These are phyloP conservation scores for Spencermartinsiella europaea DNA, from an alignment of 805 yeast genomes.

Conservation along the genomic window DNA sequence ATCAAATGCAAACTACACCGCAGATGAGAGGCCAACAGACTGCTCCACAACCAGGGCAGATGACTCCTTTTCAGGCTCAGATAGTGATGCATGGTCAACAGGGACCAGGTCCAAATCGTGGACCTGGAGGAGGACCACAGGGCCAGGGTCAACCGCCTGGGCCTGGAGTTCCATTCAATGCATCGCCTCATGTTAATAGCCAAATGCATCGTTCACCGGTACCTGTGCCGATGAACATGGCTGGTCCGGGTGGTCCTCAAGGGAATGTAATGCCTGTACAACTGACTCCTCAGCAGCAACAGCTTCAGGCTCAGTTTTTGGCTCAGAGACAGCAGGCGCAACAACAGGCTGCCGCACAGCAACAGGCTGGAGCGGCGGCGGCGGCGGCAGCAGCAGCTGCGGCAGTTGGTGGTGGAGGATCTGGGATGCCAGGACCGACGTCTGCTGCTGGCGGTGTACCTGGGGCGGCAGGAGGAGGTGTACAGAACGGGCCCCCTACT, in stretches of 20 bases:
- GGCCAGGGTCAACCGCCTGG: constrained; percentile 7
- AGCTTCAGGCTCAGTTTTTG: constrained; percentile 8
- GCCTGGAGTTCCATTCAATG: background rate
- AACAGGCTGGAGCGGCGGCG: constrained; percentile 16
- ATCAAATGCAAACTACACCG: constrained; percentile 5
- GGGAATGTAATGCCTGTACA: constrained; percentile 5
- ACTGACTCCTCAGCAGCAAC: constrained; percentile 13
- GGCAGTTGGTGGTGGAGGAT: constrained; percentile 9
- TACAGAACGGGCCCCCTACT: constrained; percentile 7
- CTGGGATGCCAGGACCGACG: constrained; percentile 15
- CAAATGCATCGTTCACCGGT: constrained; percentile 9
- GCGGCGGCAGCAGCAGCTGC: constrained; percentile 13
- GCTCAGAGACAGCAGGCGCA: constrained; percentile 10
- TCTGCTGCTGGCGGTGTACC: constrained; percentile 12
- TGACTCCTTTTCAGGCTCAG: constrained; percentile 12
- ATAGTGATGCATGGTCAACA: constrained; percentile 13
- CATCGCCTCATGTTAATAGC: background rate
- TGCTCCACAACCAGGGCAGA: constrained; percentile 4
- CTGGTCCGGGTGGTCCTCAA: constrained; percentile 1
- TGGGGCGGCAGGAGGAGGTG: constrained; percentile 16
- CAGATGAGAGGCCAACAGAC: constrained; percentile 5
- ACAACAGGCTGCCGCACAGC: constrained; percentile 8
- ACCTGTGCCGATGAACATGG: constrained; percentile 6
- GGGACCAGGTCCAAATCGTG: constrained; percentile 2
- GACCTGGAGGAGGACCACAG: constrained; percentile 3